Evolutionary conservation across 2,329 filamentous ascomycete genomes (phyloP).

Genomic region (Aspergillus piperis): DNA sequence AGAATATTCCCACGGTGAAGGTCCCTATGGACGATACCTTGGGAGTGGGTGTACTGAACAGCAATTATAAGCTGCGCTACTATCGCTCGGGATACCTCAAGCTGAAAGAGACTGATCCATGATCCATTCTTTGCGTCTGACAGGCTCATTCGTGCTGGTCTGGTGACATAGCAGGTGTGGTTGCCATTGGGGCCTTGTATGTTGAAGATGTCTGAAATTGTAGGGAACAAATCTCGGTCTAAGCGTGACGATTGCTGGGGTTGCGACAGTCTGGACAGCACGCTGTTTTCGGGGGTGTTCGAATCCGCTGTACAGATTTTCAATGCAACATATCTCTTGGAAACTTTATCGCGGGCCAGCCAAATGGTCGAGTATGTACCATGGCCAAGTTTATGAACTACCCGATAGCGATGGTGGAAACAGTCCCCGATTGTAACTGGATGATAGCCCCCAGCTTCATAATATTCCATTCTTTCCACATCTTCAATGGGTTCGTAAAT

Average conservation of each 20-base stretch:
- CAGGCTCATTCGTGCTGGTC: slow-evolving; percentile 15
- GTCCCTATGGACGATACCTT: slow-evolving; percentile 32
- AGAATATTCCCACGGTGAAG: slow-evolving; percentile 31
- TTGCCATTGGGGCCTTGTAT: slow-evolving; percentile 16
- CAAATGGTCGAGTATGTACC: slow-evolving; percentile 39
- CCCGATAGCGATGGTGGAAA: slow-evolving; percentile 37
- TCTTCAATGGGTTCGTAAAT: slow-evolving; percentile 7
- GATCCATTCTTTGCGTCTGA: slow-evolving; percentile 11
- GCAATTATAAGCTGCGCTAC: slow-evolving; percentile 24
- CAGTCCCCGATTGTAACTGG: slow-evolving; percentile 31
- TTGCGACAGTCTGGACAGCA: slow-evolving; percentile 6
- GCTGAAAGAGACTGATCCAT: slow-evolving; percentile 16
- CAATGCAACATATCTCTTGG: slow-evolving; percentile 27
- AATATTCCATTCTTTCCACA: slow-evolving; percentile 14
- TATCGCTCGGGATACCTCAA: slow-evolving; percentile 20
- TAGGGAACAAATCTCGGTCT: slow-evolving; percentile 9
- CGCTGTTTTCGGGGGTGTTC: slow-evolving; percentile 15
- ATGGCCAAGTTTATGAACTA: slow-evolving; percentile 46
- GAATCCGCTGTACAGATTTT: slow-evolving; percentile 30
- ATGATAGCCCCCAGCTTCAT: slow-evolving; percentile 32
- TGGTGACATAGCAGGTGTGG: slow-evolving; percentile 14
- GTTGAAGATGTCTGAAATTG: slow-evolving; percentile 11
- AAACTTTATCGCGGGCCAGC: slow-evolving; percentile 30
- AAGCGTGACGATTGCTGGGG: neutral
- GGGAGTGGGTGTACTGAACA: slow-evolving; percentile 28